Evolutionary conservation across 768 basidiomycete species (phyloP).

Genomic region (Suillus occidentalis): DNA sequence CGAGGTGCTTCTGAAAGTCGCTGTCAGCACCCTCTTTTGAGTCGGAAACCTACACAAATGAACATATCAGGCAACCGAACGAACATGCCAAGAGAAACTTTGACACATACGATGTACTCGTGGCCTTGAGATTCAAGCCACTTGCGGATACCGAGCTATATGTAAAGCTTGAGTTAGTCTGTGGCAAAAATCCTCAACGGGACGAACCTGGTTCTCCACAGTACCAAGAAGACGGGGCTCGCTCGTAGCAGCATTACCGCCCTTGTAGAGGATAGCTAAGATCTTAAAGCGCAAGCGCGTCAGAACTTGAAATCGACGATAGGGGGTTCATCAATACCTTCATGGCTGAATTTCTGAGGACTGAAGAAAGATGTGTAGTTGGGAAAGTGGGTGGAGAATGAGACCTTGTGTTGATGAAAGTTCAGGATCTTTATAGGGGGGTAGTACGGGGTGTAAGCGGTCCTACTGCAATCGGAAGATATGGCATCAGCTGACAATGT

Average conservation of each 20-base stretch:
- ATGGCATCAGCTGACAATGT: slow-evolving; percentile 18
- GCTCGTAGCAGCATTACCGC: slow-evolving; percentile 60
- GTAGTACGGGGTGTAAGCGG: slow-evolving; percentile 7
- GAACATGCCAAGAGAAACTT: background rate
- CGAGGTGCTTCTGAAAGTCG: slow-evolving; percentile 80
- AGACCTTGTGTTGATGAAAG: background rate
- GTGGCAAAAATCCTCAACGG: background rate
- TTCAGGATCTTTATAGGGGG: slow-evolving; percentile 21
- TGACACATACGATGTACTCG: slow-evolving; percentile 59
- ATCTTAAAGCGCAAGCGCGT: slow-evolving; percentile 41
- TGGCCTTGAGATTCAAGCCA: slow-evolving; percentile 75
- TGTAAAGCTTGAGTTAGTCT: background rate
- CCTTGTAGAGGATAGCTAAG: slow-evolving; percentile 74
- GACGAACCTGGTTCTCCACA: slow-evolving; percentile 68
- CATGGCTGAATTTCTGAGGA: slow-evolving; percentile 31
- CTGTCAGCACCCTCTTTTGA: slow-evolving; percentile 83
- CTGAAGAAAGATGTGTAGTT: slow-evolving; percentile 5
- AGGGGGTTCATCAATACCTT: slow-evolving; percentile 35
- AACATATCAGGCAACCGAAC: slow-evolving; percentile 11
- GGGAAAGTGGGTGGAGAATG: slow-evolving; percentile 15
- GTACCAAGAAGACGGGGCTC: slow-evolving; percentile 81
- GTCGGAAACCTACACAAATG: slow-evolving; percentile 57
- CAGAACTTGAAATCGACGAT: background rate
- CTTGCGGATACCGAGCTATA: slow-evolving; percentile 66
- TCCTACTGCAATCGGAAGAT: slow-evolving; percentile 5